Evolutionary conservation across 306 rosid genomes (phyloP).

Genomic region (Cucurbita argyrosperma): DNA sequence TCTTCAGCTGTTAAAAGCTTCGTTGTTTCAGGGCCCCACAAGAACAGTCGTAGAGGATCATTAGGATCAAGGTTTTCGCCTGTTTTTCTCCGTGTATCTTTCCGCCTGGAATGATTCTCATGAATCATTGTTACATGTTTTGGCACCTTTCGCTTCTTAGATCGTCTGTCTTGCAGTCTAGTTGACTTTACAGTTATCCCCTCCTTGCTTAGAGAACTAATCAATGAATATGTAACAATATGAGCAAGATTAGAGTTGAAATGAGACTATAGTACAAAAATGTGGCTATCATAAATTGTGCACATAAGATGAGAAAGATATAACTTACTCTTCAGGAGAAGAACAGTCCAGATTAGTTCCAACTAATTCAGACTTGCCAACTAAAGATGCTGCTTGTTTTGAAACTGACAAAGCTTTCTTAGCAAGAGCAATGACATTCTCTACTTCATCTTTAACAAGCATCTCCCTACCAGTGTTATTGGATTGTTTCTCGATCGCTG

Average conservation of each 20-base stretch:
- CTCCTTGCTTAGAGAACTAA: slow-evolving; percentile 20
- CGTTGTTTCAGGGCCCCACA: slow-evolving; percentile 67
- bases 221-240: slow-evolving; percentile 21
- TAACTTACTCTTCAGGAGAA: slow-evolving; percentile 39
- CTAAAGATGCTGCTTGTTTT: slow-evolving; percentile 43
- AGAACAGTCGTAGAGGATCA: slow-evolving; percentile 60
- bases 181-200: slow-evolving; percentile 50
- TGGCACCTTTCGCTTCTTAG: slow-evolving; percentile 45
- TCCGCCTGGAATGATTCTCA: slow-evolving; percentile 23
- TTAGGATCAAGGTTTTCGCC: slow-evolving; percentile 41
- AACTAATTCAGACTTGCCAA: slow-evolving; percentile 25
- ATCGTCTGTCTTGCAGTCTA: slow-evolving; percentile 46
- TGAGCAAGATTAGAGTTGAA: slow-evolving; percentile 14
- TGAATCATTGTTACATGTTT: slow-evolving; percentile 19
- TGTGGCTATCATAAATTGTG: neutral
- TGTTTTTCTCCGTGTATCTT: slow-evolving; percentile 34
- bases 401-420: slow-evolving; percentile 66
- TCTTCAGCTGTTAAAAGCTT: slow-evolving; percentile 66
- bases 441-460: slow-evolving; percentile 19
- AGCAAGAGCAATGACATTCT: slow-evolving; percentile 42
- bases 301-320: slow-evolving; percentile 4
- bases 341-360: slow-evolving; percentile 23
- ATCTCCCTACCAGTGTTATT: slow-evolving; percentile 9
- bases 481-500: slow-evolving; percentile 15
- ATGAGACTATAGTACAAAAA: slow-evolving; percentile 3